Evolutionary conservation across 2,329 filamentous ascomycete genomes (phyloP), one percentile per base, ranked within the genome.

Genomic region (Huntiella abstrusa): DNA sequence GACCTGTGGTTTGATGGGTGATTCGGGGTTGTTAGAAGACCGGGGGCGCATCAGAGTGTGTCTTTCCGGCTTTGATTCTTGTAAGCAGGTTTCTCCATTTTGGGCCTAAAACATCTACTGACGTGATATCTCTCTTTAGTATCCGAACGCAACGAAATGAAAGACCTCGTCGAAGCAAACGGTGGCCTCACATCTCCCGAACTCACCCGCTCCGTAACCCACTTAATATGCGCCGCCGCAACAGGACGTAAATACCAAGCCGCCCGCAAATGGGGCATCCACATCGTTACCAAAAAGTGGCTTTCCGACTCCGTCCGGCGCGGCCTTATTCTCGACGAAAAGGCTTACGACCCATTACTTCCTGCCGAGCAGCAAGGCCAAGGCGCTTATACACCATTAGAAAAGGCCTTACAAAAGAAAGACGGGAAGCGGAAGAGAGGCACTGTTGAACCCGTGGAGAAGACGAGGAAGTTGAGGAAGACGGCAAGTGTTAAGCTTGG

Each of bases 191-290:
- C 95, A 59, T 79, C 82, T 22, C 84, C 83, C 47, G 88, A 98
- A 58, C 69, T 98, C 45, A 93, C 86, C 7, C 84, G 79, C 56
- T 70, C 68, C 46, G 83, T 92, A 52, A 93, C 86, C 2, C 91
- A 98, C 60, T 71, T 98, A 12, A 80, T 98, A 52, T 84, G 84
- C 32, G 73, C 73, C 51, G 73, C 72, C 43, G 77, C 88, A 6
- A 74, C 83, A 52, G 88, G 91, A 16, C 83, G 85, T 51, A 98
- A 98, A 60, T 98, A 93, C 59, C 74, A 75, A 47, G 85, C 85
- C 47, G 91, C 88, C n/a, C 77, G 74, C 53, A 71, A 71, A 54
- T 98, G 91, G 87, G 70, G 71, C 40, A 74, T 94, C 53, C 75
- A 75, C 45, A 75, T 86, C 17, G 85, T 98, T 17, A 78, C 81